phyloP scores from a whole-genome alignment of 768 basidiomycete species.

The Naganishia onofrii region DNA sequence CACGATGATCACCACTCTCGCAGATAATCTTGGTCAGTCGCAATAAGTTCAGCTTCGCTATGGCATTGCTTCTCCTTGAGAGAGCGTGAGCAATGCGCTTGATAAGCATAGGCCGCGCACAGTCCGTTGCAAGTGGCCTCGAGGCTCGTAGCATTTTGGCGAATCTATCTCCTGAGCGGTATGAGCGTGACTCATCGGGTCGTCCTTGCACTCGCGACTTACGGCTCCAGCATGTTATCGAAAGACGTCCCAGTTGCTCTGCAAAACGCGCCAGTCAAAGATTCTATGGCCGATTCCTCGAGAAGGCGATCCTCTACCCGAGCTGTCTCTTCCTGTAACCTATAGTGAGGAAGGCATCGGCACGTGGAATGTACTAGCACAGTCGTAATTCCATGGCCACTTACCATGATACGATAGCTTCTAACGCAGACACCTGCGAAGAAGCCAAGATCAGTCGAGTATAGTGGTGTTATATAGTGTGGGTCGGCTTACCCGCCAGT shows the following conservation, averaged over 20 bases:
- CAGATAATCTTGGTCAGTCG: slow-evolving; percentile 79
- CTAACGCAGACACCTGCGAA: slow-evolving; percentile 87
- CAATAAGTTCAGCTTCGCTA: slow-evolving; percentile 84
- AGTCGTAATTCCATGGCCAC: slow-evolving; percentile 35
- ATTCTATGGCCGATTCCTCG: slow-evolving; percentile 79
- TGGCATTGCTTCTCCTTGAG: slow-evolving; percentile 68
- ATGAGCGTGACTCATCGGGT: not conserved
- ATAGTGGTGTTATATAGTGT: slow-evolving; percentile 54
- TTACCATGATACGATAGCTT: slow-evolving; percentile 84
- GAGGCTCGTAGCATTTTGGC: slow-evolving; percentile 87
- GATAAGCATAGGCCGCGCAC: slow-evolving; percentile 82
- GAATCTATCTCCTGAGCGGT: slow-evolving; percentile 50
- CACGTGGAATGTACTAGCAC: not conserved
- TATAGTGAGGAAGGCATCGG: slow-evolving; percentile 43
- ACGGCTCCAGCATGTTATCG: slow-evolving; percentile 51
- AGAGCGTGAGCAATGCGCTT: slow-evolving; percentile 81
- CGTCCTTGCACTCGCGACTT: slow-evolving; percentile 24
- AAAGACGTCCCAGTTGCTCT: slow-evolving; percentile 45
- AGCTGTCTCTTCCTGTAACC: slow-evolving; percentile 92
- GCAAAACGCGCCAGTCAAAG: slow-evolving; percentile 72
- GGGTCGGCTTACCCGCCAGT: slow-evolving; percentile 47
- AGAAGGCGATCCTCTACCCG: slow-evolving; percentile 85
- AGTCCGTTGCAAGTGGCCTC: slow-evolving; percentile 65
- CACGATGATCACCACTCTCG: slow-evolving; percentile 83
- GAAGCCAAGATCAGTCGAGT: slow-evolving; percentile 72